Percentiles rank a stretch among this genome's conserved stretches.
These are phyloP conservation scores for Podaxis mareebaensis DNA, from an alignment of 768 basidiomycete genomes.

Conservation along the genomic window DNA sequence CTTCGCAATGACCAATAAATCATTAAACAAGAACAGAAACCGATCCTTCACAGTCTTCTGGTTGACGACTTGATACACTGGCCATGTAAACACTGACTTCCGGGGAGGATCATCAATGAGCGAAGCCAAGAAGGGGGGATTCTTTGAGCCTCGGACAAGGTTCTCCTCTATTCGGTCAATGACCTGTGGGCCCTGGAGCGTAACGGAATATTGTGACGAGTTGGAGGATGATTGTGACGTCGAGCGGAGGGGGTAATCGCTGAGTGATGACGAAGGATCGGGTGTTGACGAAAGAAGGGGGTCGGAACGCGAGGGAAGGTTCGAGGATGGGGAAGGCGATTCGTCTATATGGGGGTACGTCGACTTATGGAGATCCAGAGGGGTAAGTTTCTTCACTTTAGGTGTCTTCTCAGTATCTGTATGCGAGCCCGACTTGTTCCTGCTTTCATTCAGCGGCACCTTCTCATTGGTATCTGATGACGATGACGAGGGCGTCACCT, in stretches of 20 bases:
- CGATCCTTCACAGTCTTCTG: constrained; percentile 93
- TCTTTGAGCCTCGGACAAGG: constrained; percentile 60
- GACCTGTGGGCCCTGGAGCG: constrained; percentile 50
- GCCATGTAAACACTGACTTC: constrained; percentile 79
- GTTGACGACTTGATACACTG: constrained; percentile 93
- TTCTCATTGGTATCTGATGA: constrained; percentile 16
- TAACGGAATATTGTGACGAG: constrained; percentile 64
- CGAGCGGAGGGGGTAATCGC: constrained; percentile 67
- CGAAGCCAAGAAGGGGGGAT: constrained; percentile 58
- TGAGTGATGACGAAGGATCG: constrained; percentile 76
- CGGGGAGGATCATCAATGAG: constrained; percentile 85
- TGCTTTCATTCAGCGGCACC: constrained; percentile 16
- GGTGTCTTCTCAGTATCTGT: constrained; percentile 42
- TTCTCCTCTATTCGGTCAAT: constrained; percentile 73
- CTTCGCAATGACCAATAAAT: constrained; percentile 92
- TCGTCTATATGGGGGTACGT: constrained; percentile 24
- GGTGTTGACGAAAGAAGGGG: constrained; percentile 66
- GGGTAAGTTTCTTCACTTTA: constrained; percentile 39
- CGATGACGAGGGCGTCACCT: constrained; percentile 12
- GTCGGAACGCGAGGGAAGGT: constrained; percentile 50
- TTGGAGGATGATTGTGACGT: constrained; percentile 74
- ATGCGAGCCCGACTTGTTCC: constrained; percentile 19
- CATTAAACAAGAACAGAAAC: constrained; percentile 95
- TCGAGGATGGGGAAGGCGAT: constrained; percentile 40
- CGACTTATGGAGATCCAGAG: constrained; percentile 25